A percentile compares a stretch with the other conserved stretches of the same genome.
phyloP scores from a whole-genome alignment of 352 stramenopile species.

The Globisporangium iwayamae region DNA sequence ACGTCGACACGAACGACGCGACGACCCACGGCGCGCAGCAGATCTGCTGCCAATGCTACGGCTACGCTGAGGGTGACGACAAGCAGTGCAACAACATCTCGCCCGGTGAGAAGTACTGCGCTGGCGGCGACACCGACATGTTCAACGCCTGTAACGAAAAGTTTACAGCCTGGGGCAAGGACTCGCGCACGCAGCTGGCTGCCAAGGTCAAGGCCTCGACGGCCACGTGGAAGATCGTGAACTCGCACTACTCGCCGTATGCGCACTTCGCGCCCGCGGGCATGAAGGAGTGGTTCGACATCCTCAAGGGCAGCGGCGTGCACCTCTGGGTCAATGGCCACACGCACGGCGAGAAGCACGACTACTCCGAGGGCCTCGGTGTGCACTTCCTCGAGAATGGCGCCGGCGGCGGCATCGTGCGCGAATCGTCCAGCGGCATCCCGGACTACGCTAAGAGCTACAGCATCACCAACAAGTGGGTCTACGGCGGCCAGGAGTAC shows the following conservation, averaged over 20 bases:
- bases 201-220: conserved; percentile 43
- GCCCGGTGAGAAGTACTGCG: conserved; percentile 36
- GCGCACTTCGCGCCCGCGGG: conserved; percentile 39
- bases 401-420: conserved; percentile 67
- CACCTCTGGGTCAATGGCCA: conserved; percentile 74
- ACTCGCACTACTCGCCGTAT: conserved; percentile 64
- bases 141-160: conserved; percentile 39
- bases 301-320: conserved; percentile 35
- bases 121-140: conserved; percentile 31
- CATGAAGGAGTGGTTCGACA: conserved; percentile 50
- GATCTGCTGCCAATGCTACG: conserved; percentile 62
- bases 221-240: conserved; percentile 69
- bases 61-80: conserved; percentile 39
- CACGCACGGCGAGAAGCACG: conserved; percentile 78
- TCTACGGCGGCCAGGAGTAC: conserved; percentile 56
- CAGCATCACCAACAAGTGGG: conserved; percentile 55
- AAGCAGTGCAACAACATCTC: conserved; percentile 34
- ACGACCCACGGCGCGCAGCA: conserved; percentile 43
- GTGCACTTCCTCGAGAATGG: conserved; percentile 81
- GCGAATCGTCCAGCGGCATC: conserved; percentile 63
- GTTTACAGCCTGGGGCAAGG: conserved; percentile 43
- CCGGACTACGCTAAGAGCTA: conserved; percentile 32
- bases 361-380: conserved; percentile 45
- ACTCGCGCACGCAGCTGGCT: conserved; percentile 37
- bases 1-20: conserved; percentile 55